Percentiles rank a stretch among this genome's conserved stretches.
phyloP scores from a whole-genome alignment of 2,329 filamentous ascomycete genomes.

The Stemphylium lycopersici region DNA sequence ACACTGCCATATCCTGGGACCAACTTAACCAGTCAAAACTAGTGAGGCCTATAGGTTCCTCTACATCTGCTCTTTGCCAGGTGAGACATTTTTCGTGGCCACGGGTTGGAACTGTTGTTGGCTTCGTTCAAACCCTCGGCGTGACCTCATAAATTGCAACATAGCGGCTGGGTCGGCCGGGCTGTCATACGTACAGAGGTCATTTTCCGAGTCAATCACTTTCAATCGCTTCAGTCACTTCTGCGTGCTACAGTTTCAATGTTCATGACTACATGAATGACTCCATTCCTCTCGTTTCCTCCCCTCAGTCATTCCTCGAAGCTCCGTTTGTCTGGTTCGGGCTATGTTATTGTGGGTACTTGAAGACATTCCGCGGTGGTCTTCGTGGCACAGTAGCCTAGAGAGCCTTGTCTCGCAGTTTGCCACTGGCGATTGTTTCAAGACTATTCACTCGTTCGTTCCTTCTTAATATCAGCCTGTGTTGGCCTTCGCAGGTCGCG shows the following conservation, averaged over 20 bases:
- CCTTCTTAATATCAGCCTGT: neutral
- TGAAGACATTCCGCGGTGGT: neutral
- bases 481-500: neutral
- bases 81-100: too few relatives aligned
- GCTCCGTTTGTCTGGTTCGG: neutral
- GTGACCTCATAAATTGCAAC: neutral
- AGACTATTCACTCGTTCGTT: constrained; percentile 5
- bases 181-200: neutral
- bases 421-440: constrained; percentile 4
- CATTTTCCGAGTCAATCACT: neutral
- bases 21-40: neutral
- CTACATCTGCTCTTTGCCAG: neutral
- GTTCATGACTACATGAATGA: neutral
- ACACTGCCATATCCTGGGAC: neutral
- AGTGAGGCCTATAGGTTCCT: neutral
- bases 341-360: neutral
- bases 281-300: neutral
- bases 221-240: neutral
- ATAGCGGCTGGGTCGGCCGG: neutral
- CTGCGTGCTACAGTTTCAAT: neutral
- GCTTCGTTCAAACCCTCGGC: too few relatives aligned
- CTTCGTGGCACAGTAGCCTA: neutral
- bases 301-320: neutral
- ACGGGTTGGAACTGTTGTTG: too few relatives aligned
- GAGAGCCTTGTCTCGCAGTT: neutral